Base-by-base conservation (phyloP, 352 stramenopile species). In the Stephanocyclus meneghinianus region DNA sequence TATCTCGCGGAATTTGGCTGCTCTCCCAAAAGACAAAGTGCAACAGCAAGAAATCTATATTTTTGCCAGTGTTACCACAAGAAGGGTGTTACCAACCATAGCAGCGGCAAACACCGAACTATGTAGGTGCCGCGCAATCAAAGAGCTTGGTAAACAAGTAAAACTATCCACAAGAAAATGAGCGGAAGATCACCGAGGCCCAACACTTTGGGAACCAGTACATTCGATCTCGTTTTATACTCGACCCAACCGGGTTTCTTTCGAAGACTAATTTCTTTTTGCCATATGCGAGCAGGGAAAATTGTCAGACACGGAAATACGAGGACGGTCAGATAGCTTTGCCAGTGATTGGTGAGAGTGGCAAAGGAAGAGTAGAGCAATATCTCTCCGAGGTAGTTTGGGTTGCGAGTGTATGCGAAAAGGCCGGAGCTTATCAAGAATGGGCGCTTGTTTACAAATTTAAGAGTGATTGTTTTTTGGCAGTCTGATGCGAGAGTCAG, bases 271-370 rank as follows among this genome's bases (percentile, higher is more conserved):
- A 59, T 59, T 30, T 59, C 50, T 26, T 59, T 59, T 59, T 59
- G 50, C 50, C 50, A 59, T 2, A 59, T 59, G 8, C 50, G 50
- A 32, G 50, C 50, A 11, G 50, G 50, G 18, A 59, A 59, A 32
- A 59, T 59, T 2, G 50, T 59, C 16, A 59, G 26, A 26, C 50
- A 59, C 2, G 50, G 50, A 30, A 59, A 26, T 0, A 59, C 26
- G 11, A 59, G 4, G 3, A 59, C 50, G 18, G 50, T 59, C 50
- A 59, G 8, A 32, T 59, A 59, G 50, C 50, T 59, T 26, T 37
- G 15, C 50, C 50, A 59, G 18, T 59, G 50, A 59, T 59, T 59
- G n/a, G 50, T 59, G 26, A 59, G 50, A 59, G 50, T 59, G 9
- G 50, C 50, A 30, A 59, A 59, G 3, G 50, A 59, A 32, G 50